Base-by-base conservation (phyloP, 768 basidiomycete genomes). In the Lentinula edodes region DNA sequence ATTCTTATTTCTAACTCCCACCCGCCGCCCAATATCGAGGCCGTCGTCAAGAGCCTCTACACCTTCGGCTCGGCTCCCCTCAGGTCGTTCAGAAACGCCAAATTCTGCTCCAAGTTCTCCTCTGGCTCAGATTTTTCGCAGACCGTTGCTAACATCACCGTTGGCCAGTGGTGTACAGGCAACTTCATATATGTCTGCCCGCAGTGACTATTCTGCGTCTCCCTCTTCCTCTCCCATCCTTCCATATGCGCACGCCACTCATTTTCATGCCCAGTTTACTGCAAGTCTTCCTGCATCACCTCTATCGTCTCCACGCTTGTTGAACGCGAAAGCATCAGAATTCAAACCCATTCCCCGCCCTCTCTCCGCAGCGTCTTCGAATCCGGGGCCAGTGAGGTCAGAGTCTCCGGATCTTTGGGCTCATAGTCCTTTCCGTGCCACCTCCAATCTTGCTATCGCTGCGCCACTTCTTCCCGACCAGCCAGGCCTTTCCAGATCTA, bases 381-480 rank as follows among this genome's bases (percentile, higher is more conserved):
- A 81, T 68, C 87, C 83, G 55, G 81, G 73, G 61, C 83, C 79
- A 6, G 76, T 81, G 63, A 75, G 91, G 46, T 92, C 91, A 1
- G 88, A 91, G n/a, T 91, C 91, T 6, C 91, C 91, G 12, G 94
- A 95, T 77, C 71, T 93, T 58, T 96, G 94, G 93, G 85, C 91
- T 2, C 91, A 91, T 71, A 82, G 77, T 66, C 84, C 83, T 43
- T 81, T 81, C 36, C 81, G 90, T 63, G 85, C 86, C 0, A 84
- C 87, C 1, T 90, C 90, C 13, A 96, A 93, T 70, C 82, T 97
- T 8, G 94, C 94, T 39, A 95, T 96, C 63, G 94, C 94, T 7
- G 90, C 93, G 0, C 95, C 95, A 5, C 79, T 97, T 23, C 80
- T 94, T 50, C 89, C 91, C 52, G 91, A 93, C 63, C 83, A 82